A percentile compares a stretch with the other conserved stretches of the same genome.
Conservation (phyloP, 805 yeast genomes). For the Novakomyces olei region DNA sequence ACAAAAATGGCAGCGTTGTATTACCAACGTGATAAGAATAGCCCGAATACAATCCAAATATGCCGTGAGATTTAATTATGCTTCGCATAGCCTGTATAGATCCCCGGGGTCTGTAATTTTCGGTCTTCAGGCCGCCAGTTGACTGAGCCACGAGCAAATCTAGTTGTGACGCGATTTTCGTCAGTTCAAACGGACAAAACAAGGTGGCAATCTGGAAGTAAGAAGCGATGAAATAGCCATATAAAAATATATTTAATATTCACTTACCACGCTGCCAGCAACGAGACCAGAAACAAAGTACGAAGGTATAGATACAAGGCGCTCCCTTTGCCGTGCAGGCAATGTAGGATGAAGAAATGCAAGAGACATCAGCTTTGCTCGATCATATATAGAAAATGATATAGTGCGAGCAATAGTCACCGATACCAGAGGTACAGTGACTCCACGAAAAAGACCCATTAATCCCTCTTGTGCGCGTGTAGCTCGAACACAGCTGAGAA, state of each 20-base stretch:
- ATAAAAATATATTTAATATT: constrained; percentile 17
- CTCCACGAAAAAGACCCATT: constrained; percentile 52
- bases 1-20: no score
- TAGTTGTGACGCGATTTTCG: constrained; percentile 61
- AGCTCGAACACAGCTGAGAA: constrained; percentile 32
- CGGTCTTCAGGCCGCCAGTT: no score
- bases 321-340: no score
- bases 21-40: constrained; percentile 1
- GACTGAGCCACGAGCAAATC: constrained; percentile 21
- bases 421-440: constrained; percentile 10
- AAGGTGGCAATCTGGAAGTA: no score
- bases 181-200: constrained; percentile 71
- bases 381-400: constrained; percentile 37
- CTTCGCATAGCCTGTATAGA: constrained; percentile 28
- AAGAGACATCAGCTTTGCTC: constrained; percentile 3
- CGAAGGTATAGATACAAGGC: no score
- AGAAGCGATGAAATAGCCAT: no score
- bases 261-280: constrained; percentile 53
- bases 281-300: constrained; percentile 31
- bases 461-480: constrained; percentile 43
- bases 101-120: constrained; percentile 14
- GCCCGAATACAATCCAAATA: constrained; percentile 26
- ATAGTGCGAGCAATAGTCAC: constrained; percentile 32
- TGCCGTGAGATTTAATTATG: constrained; percentile 37
- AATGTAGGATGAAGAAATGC: constrained; percentile 1